phyloP scores from a whole-genome alignment of 495 filamentous ascomycete species.

The Aspergillus avenaceus region DNA sequence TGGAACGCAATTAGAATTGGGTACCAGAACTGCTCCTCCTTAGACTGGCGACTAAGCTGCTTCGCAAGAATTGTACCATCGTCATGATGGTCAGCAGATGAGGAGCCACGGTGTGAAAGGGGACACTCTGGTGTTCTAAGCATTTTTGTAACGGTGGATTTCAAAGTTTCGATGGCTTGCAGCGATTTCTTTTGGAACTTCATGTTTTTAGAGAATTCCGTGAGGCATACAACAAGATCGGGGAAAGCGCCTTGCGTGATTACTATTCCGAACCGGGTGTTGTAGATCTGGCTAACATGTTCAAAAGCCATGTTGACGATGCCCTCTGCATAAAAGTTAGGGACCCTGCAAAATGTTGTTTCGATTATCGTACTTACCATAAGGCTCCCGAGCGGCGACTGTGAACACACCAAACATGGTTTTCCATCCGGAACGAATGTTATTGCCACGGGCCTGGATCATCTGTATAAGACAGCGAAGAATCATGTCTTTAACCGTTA shows the following conservation, averaged over 20 bases:
- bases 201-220: conserved; percentile 97
- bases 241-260: conserved; percentile 96
- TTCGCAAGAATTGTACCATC: conserved; percentile 46
- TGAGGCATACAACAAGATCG: conserved; percentile 91
- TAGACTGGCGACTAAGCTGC: conserved; percentile 54
- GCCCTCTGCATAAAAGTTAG: conserved; percentile 56
- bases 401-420: conserved; percentile 99
- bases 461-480: conserved; percentile 97
- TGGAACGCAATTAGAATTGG: conserved; percentile 97
- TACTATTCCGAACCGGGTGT: conserved; percentile 91
- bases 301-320: conserved; percentile 97
- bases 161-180: conserved; percentile 92
- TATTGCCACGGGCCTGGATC: conserved; percentile 93
- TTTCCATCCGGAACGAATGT: conserved; percentile 96
- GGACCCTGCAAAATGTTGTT: not conserved
- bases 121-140: conserved; percentile 94
- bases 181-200: conserved; percentile 97
- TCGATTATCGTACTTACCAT: conserved; percentile 45
- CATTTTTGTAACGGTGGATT: conserved; percentile 89
- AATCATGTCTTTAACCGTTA: conserved; percentile 96
- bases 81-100: conserved; percentile 36
- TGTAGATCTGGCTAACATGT: conserved; percentile 96
- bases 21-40: conserved; percentile 98
- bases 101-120: conserved; percentile 56
- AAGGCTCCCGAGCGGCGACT: conserved; percentile 86